Conservation (phyloP, 352 stramenopile species). For the Phytophthora macrochlamydospora region DNA sequence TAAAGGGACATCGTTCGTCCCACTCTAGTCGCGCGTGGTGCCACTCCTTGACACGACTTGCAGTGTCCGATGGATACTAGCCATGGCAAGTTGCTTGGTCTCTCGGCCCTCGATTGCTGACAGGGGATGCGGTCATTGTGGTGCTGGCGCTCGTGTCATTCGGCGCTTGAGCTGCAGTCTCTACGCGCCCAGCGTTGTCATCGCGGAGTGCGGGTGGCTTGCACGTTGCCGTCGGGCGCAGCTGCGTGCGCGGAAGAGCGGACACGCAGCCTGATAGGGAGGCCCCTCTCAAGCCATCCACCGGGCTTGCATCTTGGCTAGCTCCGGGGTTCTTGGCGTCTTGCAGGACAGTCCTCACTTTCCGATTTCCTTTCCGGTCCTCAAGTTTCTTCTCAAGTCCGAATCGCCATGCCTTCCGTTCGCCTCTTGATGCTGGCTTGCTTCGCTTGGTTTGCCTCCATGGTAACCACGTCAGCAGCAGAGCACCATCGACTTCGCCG, state of each 20-base stretch:
- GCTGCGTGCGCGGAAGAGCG: neutral
- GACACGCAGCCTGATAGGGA: neutral
- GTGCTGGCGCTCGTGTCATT: neutral
- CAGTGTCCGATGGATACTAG: neutral
- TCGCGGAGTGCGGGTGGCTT: neutral
- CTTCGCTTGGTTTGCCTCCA: slow-evolving; percentile 14
- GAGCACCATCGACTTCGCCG: slow-evolving; percentile 6
- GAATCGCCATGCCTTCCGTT: neutral
- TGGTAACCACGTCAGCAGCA: slow-evolving; percentile 1
- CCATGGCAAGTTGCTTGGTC: neutral
- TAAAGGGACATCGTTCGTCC: neutral
- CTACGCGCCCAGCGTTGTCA: neutral
- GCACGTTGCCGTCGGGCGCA: neutral
- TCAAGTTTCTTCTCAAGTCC: slow-evolving; percentile 7
- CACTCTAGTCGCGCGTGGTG: neutral
- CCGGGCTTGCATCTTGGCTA: too few relatives aligned
- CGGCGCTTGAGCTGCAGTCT: neutral
- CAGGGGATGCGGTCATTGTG: neutral
- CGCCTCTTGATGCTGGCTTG: slow-evolving; percentile 6
- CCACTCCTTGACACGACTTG: slow-evolving; percentile 1
- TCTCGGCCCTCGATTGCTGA: neutral
- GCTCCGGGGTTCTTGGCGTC: too few relatives aligned
- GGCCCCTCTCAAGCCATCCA: neutral
- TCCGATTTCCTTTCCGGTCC: slow-evolving; percentile 1
- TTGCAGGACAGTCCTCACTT: slow-evolving; percentile 16